phyloP scores from a whole-genome alignment of 495 filamentous ascomycete species.

The Neurospora tetrasperma region DNA sequence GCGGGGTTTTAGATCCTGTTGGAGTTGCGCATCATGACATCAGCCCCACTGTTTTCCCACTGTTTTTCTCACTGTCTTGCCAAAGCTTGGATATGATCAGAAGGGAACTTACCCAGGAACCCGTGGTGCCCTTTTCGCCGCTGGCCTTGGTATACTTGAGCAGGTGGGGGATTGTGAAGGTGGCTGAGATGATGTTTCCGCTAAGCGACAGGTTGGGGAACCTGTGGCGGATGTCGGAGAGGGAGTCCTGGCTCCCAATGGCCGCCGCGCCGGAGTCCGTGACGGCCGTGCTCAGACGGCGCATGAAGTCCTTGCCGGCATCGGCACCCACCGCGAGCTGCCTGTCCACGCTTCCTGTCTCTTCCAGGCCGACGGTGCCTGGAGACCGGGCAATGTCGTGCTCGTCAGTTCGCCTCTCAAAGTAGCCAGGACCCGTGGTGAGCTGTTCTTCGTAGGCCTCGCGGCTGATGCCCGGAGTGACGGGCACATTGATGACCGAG shows the following conservation, averaged over 20 bases:
- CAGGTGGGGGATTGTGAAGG: slow-evolving; percentile 74
- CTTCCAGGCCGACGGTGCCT: slow-evolving; percentile 3
- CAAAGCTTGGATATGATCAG: neutral
- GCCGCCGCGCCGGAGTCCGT: slow-evolving; percentile 10
- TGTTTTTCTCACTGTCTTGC: neutral
- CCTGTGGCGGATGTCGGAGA: slow-evolving; percentile 46
- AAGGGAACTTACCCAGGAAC: neutral
- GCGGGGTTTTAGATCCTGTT: slow-evolving; percentile 60
- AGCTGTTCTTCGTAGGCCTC: slow-evolving; percentile 25
- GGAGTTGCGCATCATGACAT: slow-evolving; percentile 13
- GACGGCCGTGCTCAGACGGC: slow-evolving; percentile 47
- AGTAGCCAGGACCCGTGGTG: slow-evolving; percentile 22
- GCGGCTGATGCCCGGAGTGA: slow-evolving; percentile 39
- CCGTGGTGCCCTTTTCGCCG: slow-evolving; percentile 22
- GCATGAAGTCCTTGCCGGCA: slow-evolving; percentile 51
- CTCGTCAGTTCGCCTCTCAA: slow-evolving; percentile 22
- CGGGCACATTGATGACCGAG: slow-evolving; percentile 29
- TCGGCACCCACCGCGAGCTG: slow-evolving; percentile 42
- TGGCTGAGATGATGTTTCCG: slow-evolving; percentile 76
- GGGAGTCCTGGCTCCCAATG: slow-evolving; percentile 32
- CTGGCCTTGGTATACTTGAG: slow-evolving; percentile 53
- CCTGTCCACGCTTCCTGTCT: slow-evolving; percentile 25
- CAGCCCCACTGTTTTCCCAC: slow-evolving; percentile 15
- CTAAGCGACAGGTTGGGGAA: slow-evolving; percentile 63
- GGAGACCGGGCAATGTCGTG: slow-evolving; percentile 19